Evolutionary conservation across 1,284 basidiomycete species (phyloP).

Genomic region (Cerrena zonata): DNA sequence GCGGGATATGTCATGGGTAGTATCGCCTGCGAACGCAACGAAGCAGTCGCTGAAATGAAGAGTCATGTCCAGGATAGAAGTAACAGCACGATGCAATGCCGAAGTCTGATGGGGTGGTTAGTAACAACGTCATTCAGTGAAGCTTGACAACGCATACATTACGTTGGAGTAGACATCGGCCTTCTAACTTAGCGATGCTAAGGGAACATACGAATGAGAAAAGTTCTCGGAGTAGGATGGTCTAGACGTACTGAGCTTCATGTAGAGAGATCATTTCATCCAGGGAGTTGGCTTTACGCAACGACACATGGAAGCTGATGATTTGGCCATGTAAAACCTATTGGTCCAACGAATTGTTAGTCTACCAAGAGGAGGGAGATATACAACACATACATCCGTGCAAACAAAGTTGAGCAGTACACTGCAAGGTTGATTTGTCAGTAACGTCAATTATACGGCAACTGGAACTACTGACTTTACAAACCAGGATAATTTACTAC

Average conservation of each 20-base stretch:
- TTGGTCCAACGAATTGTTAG: constrained; percentile 1
- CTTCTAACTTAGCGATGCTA: constrained; percentile 60
- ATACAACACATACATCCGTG: constrained; percentile 49
- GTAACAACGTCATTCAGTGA: not conserved
- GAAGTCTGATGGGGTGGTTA: too few relatives aligned
- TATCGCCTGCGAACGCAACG: constrained; percentile 52
- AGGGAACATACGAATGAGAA: not conserved
- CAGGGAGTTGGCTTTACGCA: constrained; percentile 57
- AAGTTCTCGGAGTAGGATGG: not conserved
- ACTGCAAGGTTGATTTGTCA: constrained; percentile 36
- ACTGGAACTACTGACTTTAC: constrained; percentile 54
- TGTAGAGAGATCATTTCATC: constrained; percentile 74
- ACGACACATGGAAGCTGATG: constrained; percentile 47
- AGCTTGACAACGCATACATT: too few relatives aligned
- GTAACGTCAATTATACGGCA: not conserved
- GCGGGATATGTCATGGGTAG: constrained; percentile 53
- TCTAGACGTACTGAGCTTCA: constrained; percentile 57
- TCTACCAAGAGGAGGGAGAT: not conserved
- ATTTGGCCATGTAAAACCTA: constrained; percentile 68
- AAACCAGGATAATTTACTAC: constrained; percentile 76
- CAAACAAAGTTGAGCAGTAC: constrained; percentile 68
- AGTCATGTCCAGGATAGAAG: constrained; percentile 69
- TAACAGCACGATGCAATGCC: constrained; percentile 56
- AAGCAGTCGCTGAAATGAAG: constrained; percentile 64
- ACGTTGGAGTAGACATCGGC: constrained; percentile 60